These are phyloP conservation scores for Galerina sulciceps DNA, from an alignment of 768 basidiomycete species.

Conservation along the genomic window DNA sequence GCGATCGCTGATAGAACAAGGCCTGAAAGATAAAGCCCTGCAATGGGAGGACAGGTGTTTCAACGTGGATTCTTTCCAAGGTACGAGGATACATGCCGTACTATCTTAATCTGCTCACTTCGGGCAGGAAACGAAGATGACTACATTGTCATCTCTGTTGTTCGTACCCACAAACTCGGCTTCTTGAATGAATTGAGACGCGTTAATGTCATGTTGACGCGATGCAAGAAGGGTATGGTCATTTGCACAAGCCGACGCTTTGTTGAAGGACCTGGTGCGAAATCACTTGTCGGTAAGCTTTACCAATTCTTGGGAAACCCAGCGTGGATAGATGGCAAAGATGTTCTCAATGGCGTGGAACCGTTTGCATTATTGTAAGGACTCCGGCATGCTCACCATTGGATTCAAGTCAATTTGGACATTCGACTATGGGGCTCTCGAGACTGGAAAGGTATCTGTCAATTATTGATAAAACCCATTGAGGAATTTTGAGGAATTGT, in stretches of 20 bases:
- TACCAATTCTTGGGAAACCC: constrained; percentile 24
- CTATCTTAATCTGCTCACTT: not conserved
- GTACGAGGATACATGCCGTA: constrained; percentile 31
- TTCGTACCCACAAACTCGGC: constrained; percentile 63
- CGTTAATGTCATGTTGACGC: constrained; percentile 77
- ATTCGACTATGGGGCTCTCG: too few species aligned
- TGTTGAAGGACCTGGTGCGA: constrained; percentile 39
- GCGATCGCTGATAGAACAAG: constrained; percentile 52
- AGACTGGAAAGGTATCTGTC: too few species aligned
- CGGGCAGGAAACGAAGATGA: constrained; percentile 73
- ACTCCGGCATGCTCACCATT: too few species aligned
- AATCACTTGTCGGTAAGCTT: constrained; percentile 37
- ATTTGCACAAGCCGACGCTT: constrained; percentile 62
- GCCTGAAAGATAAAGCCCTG: constrained; percentile 48
- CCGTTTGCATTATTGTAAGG: not conserved
- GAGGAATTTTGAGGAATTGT: too few species aligned
- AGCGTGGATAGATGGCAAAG: not conserved
- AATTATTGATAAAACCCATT: too few species aligned
- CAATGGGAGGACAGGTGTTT: constrained; percentile 66
- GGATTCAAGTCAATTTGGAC: too few species aligned
- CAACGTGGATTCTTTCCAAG: constrained; percentile 83
- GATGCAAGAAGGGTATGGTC: constrained; percentile 71
- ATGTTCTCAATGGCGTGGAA: not conserved
- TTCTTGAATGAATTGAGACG: constrained; percentile 64
- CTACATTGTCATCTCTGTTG: constrained; percentile 73